These are phyloP conservation scores for Aspergillus candidus DNA, from an alignment of 2,329 filamentous ascomycete species.

Conservation along the genomic window DNA sequence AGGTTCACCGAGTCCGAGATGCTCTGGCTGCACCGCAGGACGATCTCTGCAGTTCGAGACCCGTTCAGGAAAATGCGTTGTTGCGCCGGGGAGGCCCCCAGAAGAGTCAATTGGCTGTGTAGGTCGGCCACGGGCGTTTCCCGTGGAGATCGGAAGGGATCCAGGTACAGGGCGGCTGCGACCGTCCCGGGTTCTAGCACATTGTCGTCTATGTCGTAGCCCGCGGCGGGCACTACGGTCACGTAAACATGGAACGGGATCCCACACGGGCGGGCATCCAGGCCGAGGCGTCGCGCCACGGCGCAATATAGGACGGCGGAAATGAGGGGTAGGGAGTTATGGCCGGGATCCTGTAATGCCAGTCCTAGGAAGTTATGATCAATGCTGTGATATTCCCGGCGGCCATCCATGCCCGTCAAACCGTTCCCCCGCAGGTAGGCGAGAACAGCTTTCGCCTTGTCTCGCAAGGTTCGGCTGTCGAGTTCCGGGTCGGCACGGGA, in stretches of 20 bases:
- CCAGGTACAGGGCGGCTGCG: constrained; percentile 66
- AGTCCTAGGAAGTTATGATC: constrained; percentile 85
- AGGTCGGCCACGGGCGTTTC: constrained; percentile 61
- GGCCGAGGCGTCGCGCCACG: constrained; percentile 65
- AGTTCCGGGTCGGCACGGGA: constrained; percentile 49
- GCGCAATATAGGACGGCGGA: constrained; percentile 82
- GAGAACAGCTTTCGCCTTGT: constrained; percentile 63
- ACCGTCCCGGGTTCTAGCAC: constrained; percentile 11
- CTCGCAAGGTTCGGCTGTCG: constrained; percentile 53
- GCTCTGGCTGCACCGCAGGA: constrained; percentile 71
- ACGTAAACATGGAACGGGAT: constrained; percentile 83
- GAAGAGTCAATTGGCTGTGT: constrained; percentile 51
- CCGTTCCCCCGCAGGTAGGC: constrained; percentile 63
- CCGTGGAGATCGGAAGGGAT: constrained; percentile 66
- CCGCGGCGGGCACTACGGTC: constrained; percentile 60
- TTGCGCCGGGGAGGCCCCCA: constrained; percentile 38
- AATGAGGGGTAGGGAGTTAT: constrained; percentile 79
- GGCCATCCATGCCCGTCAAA: constrained; percentile 65
- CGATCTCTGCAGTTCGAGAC: constrained; percentile 60
- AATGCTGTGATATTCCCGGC: constrained; percentile 66
- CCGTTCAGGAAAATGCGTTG: constrained; percentile 55
- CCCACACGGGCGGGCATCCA: constrained; percentile 72
- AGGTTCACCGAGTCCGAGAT: constrained; percentile 67
- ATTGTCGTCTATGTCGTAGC: constrained; percentile 55
- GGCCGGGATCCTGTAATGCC: constrained; percentile 63